Evolutionary conservation across 495 filamentous ascomycete genomes (phyloP).

Genomic region (Podospora pseudoanserina): DNA sequence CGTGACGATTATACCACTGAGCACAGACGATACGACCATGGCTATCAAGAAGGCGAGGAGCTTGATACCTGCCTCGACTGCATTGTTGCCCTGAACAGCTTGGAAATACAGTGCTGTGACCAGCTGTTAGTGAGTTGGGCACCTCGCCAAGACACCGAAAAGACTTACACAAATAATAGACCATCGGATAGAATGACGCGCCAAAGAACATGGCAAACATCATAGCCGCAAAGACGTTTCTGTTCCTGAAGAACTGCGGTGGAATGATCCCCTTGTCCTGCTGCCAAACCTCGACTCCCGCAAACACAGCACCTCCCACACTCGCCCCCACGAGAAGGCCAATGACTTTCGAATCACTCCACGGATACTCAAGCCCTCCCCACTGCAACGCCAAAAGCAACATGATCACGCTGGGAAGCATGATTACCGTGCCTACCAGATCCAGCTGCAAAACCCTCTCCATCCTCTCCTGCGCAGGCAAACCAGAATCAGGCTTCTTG

Average conservation of each 20-base stretch:
- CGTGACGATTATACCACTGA: background rate
- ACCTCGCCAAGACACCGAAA: background rate
- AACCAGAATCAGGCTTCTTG: background rate
- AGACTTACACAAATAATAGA: background rate
- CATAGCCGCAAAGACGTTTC: background rate
- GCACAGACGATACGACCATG: background rate
- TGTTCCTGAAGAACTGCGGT: background rate
- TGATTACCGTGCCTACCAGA: background rate
- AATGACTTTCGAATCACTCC: background rate
- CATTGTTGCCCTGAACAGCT: background rate
- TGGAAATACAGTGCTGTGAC: background rate
- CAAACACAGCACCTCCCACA: background rate
- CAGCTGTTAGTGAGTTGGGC: background rate
- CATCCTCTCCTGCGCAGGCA: background rate
- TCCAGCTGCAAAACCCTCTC: background rate
- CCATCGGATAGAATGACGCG: background rate
- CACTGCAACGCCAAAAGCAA: background rate
- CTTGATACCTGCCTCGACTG: background rate
- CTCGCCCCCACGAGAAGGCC: background rate
- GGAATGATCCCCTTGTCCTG: background rate
- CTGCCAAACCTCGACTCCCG: background rate
- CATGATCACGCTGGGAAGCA: background rate
- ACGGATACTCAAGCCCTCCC: background rate
- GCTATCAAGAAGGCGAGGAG: background rate
- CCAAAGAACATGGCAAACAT: constrained; percentile 4